Evolutionary conservation across 306 rosid species (phyloP), one percentile per base, ranked within the genome.

Genomic region (Carpinus viminea): DNA sequence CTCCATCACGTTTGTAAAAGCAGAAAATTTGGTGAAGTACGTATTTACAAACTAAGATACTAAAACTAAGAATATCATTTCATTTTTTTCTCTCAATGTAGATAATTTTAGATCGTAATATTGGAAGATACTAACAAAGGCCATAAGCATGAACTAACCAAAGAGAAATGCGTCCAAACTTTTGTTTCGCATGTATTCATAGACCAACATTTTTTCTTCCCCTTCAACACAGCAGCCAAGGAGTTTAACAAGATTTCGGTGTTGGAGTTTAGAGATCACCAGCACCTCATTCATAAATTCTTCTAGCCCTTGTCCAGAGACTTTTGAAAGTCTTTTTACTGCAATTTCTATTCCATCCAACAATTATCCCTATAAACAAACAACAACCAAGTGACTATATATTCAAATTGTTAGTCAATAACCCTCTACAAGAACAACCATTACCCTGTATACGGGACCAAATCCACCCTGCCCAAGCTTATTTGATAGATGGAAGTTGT

Each of bases 301-400:
- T 31, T 31, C 34, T 31, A 31, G 34, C 34, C 34, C 34, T 31
- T 31, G 34, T 31, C 34, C 34, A 31, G 34, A 31, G 34, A 81
- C 38, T 57, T 70, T 85, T 1, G 89, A 85, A 7, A 88, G 82
- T 47, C 86, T 88, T 77, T 88, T 85, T 24, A 81, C 0, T 24
- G 89, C 91, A 61, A 88, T 76, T 85, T 85, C 86, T 26, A 78
- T 81, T 6, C 87, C 86, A 24, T 88, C 72, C 3, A 60, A 51
- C 68, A 83, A 2, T 69, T 56, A 24, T 38, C 87, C 91, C 89
- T 83, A 47, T 1, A 54, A 38, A 1, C 18, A 77, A 18, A n/a
- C 15, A 48, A 3, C 16, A 60, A 50, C 13, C 4, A 2, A 24
- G 0, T 15, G 43, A 28, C 47, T 62, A 5, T 1, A 20, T 34